Evolutionary conservation across 1,284 basidiomycete genomes (phyloP), one percentile per base, ranked within the genome.

Genomic region (Cryptococcus sp.): DNA sequence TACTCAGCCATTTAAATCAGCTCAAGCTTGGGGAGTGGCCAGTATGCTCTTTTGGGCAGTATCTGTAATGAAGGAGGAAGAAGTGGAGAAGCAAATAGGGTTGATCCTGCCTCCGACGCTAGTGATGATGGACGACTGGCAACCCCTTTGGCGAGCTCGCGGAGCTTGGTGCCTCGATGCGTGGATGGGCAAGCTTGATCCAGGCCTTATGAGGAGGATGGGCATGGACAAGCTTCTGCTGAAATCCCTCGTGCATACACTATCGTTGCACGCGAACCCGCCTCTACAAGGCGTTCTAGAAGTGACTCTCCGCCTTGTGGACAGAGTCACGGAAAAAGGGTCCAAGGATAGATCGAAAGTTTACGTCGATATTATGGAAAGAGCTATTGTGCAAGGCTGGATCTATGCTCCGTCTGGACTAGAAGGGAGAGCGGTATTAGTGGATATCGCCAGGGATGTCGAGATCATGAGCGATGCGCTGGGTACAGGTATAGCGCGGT

Each of bases 111-210:
- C 78, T 5, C 76, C 78, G 1, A 77, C 75, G 0, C 50, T 79
- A 25, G 69, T 70, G 26, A 56, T 79, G 55, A 70, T 79, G 70
- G 78, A 79, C 60, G 78, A 79, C 54, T 79, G 69, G 64, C 75
- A 78, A 25, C 70, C 78, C 0, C 44, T 52, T 1, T 79, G 72
- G 66, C 69, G 78, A 1, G 61, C 61, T 4, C 54, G 59, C 26
- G 78, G 76, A 5, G 66, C 69, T 0, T 44, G 52, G 10, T 69
- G 72, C 3, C 64, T 78, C 13, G 49, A 58, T 3, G 46, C 29
- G 7, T 75, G 76, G 74, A 52, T 75, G 4, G 57, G 63, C 11
- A 65, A 61, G 17, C 25, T 76, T 17, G 43, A 49, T 26, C 16
- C 57, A 3, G 62, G 39, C 25, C 62, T 66, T 26, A 65, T 78